Conservation (phyloP, 805 yeast species). For the Kazachstania psychrophila region DNA sequence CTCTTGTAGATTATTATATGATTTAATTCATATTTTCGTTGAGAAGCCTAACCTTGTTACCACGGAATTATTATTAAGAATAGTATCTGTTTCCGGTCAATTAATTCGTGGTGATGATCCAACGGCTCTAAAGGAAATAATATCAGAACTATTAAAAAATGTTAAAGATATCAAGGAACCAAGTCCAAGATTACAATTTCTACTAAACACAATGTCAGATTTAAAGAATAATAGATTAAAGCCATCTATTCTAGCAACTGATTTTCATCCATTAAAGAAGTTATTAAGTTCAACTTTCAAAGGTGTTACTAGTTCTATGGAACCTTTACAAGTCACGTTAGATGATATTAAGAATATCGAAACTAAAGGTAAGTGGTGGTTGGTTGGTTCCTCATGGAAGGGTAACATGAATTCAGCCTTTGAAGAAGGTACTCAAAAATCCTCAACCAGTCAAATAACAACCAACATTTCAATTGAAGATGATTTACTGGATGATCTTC, state of each 20-base stretch:
- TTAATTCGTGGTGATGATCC: conserved; percentile 90
- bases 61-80: conserved; percentile 66
- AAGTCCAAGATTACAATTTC: conserved; percentile 64
- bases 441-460: conserved; percentile 11
- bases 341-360: conserved; percentile 73
- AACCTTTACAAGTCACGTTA: conserved; percentile 69
- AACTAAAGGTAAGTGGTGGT: conserved; percentile 96
- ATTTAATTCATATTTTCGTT: conserved; percentile 49
- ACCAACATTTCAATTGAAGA: conserved; percentile 38
- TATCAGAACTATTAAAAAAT: conserved; percentile 29
- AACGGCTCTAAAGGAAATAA: conserved; percentile 68
- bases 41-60: conserved; percentile 54
- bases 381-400: conserved; percentile 96
- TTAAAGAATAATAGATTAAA: conserved; percentile 79
- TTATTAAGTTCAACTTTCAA: conserved; percentile 46
- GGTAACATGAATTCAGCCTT: conserved; percentile 40
- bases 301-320: conserved; percentile 29
- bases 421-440: conserved; percentile 17
- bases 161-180: conserved; percentile 38
- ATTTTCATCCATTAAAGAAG: conserved; percentile 33
- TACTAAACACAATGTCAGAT: conserved; percentile 76
- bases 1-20: conserved; percentile 67
- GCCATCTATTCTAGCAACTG: conserved; percentile 27
- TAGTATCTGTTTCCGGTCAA: conserved; percentile 69
- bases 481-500: conserved; percentile 58